Evolutionary conservation across 192 early-diverging fungal genomes (phyloP), one percentile per base, ranked within the genome.

Genomic region (Umbelopsis sp.): DNA sequence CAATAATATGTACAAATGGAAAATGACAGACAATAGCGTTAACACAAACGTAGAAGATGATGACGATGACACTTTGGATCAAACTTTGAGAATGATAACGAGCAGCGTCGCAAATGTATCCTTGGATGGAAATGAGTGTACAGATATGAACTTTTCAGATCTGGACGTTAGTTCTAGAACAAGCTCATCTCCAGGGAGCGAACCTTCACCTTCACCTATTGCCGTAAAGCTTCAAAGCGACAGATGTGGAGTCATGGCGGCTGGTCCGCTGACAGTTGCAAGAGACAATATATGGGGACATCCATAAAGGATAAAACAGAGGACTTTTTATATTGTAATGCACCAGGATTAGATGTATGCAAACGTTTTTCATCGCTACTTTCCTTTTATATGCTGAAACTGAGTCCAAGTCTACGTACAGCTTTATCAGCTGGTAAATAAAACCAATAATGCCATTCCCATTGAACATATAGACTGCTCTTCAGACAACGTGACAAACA

Each of bases 121-220:
- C 12, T 62, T 62, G 31, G 56, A 62, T 32, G 56, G 31, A 36
- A 62, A 32, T 1, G 56, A 62, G 10, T 62, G 56, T 32, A 34
- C 56, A n/a, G 56, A 62, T 36, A 62, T 62, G 56, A 62, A 62
- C 26, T 62, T 62, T n/a, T 62, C 56, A 34, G 56, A 62, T 16
- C 26, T 62, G 31, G 56, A 62, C 26, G 56, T 62, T 3, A 62
- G 56, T 31, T 62, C 56, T 7, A 62, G 56, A 16, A 62, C 56
- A 26, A 62, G 56, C 29, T 62, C 56, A 17, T 62, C 56, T 20
- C 17, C 56, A 62, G 56, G 56, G 17, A 34, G 56, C 31, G 56
- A 62, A 34, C 26, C 31, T 34, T 62, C 56, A 34, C 26, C 31
- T 34, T 62, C 56, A 17, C 56, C 56, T 31, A 62, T 32, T 34